Percentiles rank a stretch among this genome's conserved stretches.
These are phyloP conservation scores for Orbilia oligospora DNA, from an alignment of 2,329 filamentous ascomycete genomes.

Conservation along the genomic window DNA sequence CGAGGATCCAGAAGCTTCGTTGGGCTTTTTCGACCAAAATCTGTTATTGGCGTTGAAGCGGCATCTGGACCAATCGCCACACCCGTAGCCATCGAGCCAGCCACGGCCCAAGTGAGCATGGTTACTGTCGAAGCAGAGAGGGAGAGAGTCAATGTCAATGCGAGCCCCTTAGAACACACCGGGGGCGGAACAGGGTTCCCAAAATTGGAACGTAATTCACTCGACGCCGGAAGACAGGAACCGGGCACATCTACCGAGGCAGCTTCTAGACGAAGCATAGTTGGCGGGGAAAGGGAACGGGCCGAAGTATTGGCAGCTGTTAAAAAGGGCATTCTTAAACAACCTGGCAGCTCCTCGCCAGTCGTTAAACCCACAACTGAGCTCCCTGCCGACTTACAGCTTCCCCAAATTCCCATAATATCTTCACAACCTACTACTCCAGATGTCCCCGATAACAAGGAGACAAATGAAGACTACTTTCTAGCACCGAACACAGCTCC, in stretches of 20 bases:
- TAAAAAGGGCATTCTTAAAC: constrained; percentile 95
- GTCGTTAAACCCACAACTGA: constrained; percentile 75
- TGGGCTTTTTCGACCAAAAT: constrained; percentile 95
- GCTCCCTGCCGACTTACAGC: constrained; percentile 69
- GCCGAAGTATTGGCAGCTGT: constrained; percentile 92
- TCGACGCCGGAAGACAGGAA: constrained; percentile 73
- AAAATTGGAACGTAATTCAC: constrained; percentile 83
- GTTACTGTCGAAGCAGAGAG: constrained; percentile 95
- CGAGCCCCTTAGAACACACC: constrained; percentile 76
- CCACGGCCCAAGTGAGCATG: constrained; percentile 90
- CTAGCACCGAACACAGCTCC: constrained; percentile 69
- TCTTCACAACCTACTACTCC: constrained; percentile 50
- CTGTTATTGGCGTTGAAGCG: constrained; percentile 81
- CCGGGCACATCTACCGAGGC: constrained; percentile 63
- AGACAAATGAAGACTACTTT: constrained; percentile 89
- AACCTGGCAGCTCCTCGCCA: constrained; percentile 81
- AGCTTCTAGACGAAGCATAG: constrained; percentile 83
- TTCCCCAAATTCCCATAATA: constrained; percentile 68
- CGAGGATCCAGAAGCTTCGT: constrained; percentile 91
- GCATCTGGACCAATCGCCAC: constrained; percentile 76
- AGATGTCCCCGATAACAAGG: constrained; percentile 51
- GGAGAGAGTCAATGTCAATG: constrained; percentile 83
- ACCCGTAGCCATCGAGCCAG: constrained; percentile 70
- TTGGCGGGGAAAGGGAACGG: constrained; percentile 89
- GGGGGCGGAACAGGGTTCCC: constrained; percentile 85